Evolutionary conservation across 495 filamentous ascomycete species (phyloP).

Genomic region (Filosporella fistucella): DNA sequence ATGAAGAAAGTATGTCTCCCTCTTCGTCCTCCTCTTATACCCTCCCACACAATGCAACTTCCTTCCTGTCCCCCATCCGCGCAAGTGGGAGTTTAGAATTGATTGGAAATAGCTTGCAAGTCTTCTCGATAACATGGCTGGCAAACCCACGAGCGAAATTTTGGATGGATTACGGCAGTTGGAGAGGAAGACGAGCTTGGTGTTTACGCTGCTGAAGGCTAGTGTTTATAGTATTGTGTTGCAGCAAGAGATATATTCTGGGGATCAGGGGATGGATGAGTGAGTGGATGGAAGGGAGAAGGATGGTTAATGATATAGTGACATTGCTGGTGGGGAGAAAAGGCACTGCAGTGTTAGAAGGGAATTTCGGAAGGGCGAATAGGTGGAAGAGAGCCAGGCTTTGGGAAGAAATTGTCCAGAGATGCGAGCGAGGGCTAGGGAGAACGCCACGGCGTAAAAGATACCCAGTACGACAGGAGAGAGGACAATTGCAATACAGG

Average conservation of each 20-base stretch:
- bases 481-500: constrained; percentile 9
- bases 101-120: constrained; percentile 47
- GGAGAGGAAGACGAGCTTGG: constrained; percentile 89
- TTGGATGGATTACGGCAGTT: constrained; percentile 81
- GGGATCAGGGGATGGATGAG: constrained; percentile 47
- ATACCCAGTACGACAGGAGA: constrained; percentile 27
- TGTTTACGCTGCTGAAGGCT: constrained; percentile 93
- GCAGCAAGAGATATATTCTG: constrained; percentile 84
- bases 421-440: constrained; percentile 20
- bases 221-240: constrained; percentile 98
- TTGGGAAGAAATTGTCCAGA: background rate
- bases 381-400: constrained; percentile 9
- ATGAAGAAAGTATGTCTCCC: constrained; percentile 69
- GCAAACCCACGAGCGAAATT: constrained; percentile 62
- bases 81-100: background rate
- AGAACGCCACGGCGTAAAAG: constrained; percentile 27
- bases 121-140: constrained; percentile 56
- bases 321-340: no score
- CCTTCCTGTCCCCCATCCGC: background rate
- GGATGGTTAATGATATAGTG: background rate
- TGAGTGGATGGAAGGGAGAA: constrained; percentile 18
- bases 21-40: background rate
- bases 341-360: no score
- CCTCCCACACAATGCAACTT: no score
- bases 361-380: no score